Conservation (phyloP, 805 yeast genomes). For the Candida silvatica region DNA sequence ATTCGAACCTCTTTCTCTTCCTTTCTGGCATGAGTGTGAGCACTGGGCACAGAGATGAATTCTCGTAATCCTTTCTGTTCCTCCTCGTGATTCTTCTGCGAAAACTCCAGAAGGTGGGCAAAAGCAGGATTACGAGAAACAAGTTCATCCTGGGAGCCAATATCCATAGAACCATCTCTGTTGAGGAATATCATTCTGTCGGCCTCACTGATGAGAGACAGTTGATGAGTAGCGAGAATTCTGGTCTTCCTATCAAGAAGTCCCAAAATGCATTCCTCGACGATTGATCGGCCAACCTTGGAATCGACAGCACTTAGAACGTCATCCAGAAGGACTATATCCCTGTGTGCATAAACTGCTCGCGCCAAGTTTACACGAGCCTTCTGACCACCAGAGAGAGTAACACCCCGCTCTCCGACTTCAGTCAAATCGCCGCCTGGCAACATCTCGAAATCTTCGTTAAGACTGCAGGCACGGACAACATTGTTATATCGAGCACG, state of each 20-base stretch:
- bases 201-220: slow-evolving; percentile 63
- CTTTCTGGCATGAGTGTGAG: too few relatives aligned
- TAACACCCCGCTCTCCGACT: slow-evolving; percentile 81
- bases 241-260: slow-evolving; percentile 52
- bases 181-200: slow-evolving; percentile 61
- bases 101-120: slow-evolving; percentile 18
- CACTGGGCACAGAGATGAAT: slow-evolving; percentile 10
- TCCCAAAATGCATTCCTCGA: slow-evolving; percentile 54
- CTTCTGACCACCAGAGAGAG: slow-evolving; percentile 85
- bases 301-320: slow-evolving; percentile 67
- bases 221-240: slow-evolving; percentile 76
- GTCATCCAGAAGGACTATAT: slow-evolving; percentile 55
- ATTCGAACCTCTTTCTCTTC: slow-evolving; percentile 24
- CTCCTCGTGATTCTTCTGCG: slow-evolving; percentile 25
- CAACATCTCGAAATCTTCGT: slow-evolving; percentile 53
- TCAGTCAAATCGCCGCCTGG: slow-evolving; percentile 73
- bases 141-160: slow-evolving; percentile 56
- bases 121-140: slow-evolving; percentile 27
- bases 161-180: slow-evolving; percentile 50
- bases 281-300: slow-evolving; percentile 51
- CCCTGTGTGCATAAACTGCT: slow-evolving; percentile 56
- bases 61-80: slow-evolving; percentile 7
- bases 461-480: slow-evolving; percentile 57
- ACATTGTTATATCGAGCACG: slow-evolving; percentile 42
- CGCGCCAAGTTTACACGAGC: slow-evolving; percentile 67